Percentiles rank a stretch among this genome's conserved stretches.
Evolutionary conservation across 2,329 filamentous ascomycete genomes (phyloP).

Genomic region (Microdochium paspali): DNA sequence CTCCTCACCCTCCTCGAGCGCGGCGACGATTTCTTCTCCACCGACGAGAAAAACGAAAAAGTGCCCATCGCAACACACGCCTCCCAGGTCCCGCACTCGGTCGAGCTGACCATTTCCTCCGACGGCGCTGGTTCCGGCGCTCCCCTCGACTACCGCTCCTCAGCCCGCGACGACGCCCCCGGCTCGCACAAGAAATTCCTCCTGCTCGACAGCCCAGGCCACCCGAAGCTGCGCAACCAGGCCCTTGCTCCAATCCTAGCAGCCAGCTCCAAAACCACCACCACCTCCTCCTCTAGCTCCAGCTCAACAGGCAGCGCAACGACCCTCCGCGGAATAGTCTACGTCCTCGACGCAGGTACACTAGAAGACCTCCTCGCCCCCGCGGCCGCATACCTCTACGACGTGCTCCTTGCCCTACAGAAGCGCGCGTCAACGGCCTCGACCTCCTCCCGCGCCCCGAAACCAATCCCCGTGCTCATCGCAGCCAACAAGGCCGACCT

Average conservation of each 20-base stretch:
- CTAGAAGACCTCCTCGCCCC: constrained; percentile 57
- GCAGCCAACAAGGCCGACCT: constrained; percentile 94
- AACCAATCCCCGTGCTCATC: constrained; percentile 64
- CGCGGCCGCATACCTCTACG: constrained; percentile 78
- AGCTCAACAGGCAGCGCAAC: constrained; percentile 1
- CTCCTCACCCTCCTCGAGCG: constrained; percentile 67
- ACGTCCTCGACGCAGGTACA: constrained; percentile 76
- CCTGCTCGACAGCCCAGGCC: constrained; percentile 83
- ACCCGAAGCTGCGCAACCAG: constrained; percentile 79
- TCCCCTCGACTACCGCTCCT: constrained; percentile 27
- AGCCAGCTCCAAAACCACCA: constrained; percentile 2
- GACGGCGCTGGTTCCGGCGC: constrained; percentile 34
- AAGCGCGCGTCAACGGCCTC: constrained; percentile 52
- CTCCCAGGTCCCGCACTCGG: constrained; percentile 36
- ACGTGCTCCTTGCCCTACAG: constrained; percentile 76
- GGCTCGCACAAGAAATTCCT: constrained; percentile 60
- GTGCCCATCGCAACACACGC: constrained; percentile 50
- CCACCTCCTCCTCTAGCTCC: neutral
- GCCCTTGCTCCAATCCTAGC: constrained; percentile 43
- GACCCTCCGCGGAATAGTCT: constrained; percentile 56
- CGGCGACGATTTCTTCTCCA: constrained; percentile 32
- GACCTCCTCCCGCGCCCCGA: constrained; percentile 41
- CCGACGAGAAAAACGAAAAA: constrained; percentile 29
- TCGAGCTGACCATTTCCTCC: constrained; percentile 44
- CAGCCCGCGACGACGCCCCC: constrained; percentile 44